Percentiles rank a stretch among this genome's conserved stretches.
Conservation (phyloP, 345 rosid species). For the Pelargonium nanum region DNA sequence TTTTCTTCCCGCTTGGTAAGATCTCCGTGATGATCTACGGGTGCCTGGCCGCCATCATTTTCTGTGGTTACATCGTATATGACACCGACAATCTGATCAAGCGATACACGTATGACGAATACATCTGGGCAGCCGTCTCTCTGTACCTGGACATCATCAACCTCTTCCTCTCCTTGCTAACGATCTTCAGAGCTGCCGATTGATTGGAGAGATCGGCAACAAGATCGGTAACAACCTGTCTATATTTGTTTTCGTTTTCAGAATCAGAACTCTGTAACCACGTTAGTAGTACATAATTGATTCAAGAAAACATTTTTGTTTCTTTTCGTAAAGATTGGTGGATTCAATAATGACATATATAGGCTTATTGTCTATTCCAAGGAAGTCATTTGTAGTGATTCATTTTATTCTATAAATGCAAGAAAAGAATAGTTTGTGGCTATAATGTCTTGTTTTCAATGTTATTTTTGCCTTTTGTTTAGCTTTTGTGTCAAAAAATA, state of each 20-base stretch:
- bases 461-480: no score
- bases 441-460: no score
- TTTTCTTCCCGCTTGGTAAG: conserved; percentile 66
- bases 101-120: conserved; percentile 66
- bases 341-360: no score
- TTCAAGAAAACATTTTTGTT: no score
- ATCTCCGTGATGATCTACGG: conserved; percentile 75
- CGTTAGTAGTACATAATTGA: no score
- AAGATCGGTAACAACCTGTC: neutral
- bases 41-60: conserved; percentile 61
- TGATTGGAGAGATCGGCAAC: conserved; percentile 9
- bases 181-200: conserved; percentile 66
- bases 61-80: conserved; percentile 72
- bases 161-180: conserved; percentile 61
- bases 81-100: conserved; percentile 89
- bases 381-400: no score
- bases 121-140: conserved; percentile 81
- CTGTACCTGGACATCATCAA: conserved; percentile 67
- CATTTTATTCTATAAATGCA: no score
- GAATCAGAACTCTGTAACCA: neutral
- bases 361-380: no score
- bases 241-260: neutral
- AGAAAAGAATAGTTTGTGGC: no score
- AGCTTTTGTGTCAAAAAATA: no score
- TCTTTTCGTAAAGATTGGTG: no score